Base-by-base conservation (phyloP, 768 basidiomycete genomes). In the Cystobasidium tubakii region DNA sequence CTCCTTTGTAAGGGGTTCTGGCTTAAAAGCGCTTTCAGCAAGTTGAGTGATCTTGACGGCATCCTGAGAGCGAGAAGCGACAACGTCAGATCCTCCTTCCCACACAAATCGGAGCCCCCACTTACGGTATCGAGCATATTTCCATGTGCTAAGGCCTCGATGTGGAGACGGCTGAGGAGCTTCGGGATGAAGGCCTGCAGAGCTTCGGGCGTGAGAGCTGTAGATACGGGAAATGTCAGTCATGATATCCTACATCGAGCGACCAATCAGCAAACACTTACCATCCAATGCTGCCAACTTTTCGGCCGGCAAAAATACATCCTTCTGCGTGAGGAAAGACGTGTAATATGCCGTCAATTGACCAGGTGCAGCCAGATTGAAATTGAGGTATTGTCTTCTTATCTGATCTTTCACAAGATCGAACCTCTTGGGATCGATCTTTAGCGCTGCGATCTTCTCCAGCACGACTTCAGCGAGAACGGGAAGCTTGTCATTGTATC, bases 401-500 rank as follows among this genome's bases (percentile, higher is more conserved):
- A 92, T 91, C 83, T 91, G 87, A 81, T 97, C 91, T 79, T 89
- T 90, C 80, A 93, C 87, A 34, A 96, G 86, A 53, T 84, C 85
- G 74, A 97, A 85, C 67, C 94, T 84, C 72, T 89, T 86, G n/a
- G 85, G 82, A 77, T 87, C 84, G 33, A 94, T 84, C 76, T 85
- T 82, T 62, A 92, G 82, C 29, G 82, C 82, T 80, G 86, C 88
- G 75, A 89, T 83, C 76, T 86, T 87, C 75, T 88, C 86, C 54
- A 94, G 80, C 66, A 97, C 86, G 74, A 88, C 85, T 77, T 88
- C 83, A 6, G 88, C 85, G 44, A 98, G 85, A 1, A 89, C 86
- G 7, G 86, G 83, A 0, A 87, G 83, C 81, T 95, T 97, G 82
- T 98, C 93, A 79, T 92, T 94, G 82, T 96, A 98, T 6, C 96